Evolutionary conservation across 2,329 filamentous ascomycete species (phyloP), one percentile per base, ranked within the genome.

Genomic region (Arthroderma sp.): DNA sequence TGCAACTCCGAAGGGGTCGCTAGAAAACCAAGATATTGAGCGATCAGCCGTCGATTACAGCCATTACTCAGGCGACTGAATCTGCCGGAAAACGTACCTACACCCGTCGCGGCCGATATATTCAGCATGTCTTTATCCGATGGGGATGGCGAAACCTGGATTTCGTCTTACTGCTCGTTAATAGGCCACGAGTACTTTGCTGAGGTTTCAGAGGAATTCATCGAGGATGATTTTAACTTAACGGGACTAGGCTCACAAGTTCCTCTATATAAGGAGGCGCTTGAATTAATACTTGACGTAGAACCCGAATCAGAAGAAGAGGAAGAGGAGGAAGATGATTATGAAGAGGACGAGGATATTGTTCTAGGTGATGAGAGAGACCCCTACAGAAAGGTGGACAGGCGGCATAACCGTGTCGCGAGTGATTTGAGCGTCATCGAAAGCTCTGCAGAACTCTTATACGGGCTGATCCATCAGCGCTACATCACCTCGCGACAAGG

Each of bases 141-240:
- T 52, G 64, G 62, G 53, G 72, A 74, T 37, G 72, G 74, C 54
- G 91, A 98, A 71, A 94, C 88, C 45, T 98, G 91, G 91, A 96
- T 98, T 70, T 83, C 86, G 51, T 93, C 88, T 47, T 98, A 95
- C 66, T 98, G 91, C 72, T 87, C 86, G 34, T 73, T 96, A 38
- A 77, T 96, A 49, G 91, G 91, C 50, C 91, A 98, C 64, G 91
- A 98, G 66, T 98, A 96, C 70, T 98, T 98, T 66, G 91, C 91
- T 51, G 91, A 98, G 70, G 89, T 98, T 42, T 91, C 86, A 38
- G 91, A 98, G 68, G 91, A 98, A 60, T 98, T 98, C 58, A 96
- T 98, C 61, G 91, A 98, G 66, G 91, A 98, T 78, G 91, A 98
- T 66, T 98, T 98, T 74, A 98, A 98, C 66, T 73, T 98, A 53